Evolutionary conservation across 2,329 filamentous ascomycete genomes (phyloP).

Genomic region (Xylaria sp.): DNA sequence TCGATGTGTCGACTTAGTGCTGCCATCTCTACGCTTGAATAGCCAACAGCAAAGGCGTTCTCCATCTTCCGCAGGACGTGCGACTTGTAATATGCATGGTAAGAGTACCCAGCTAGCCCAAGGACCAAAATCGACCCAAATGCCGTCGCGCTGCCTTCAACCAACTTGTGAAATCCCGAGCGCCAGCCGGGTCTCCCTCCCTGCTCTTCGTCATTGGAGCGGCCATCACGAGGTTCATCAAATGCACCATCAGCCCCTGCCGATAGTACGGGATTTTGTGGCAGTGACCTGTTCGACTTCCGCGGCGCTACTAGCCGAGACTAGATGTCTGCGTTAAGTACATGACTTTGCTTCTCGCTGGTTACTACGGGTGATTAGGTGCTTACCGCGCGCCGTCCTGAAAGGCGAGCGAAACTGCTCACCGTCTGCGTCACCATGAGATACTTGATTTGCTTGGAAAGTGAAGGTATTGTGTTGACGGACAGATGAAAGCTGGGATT

Average conservation of each 20-base stretch:
- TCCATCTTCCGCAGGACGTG: slow-evolving; percentile 77
- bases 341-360: not conserved
- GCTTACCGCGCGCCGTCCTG: slow-evolving; percentile 31
- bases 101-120: slow-evolving; percentile 49
- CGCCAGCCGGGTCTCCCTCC: slow-evolving; percentile 10
- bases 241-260: slow-evolving; percentile 13
- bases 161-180: slow-evolving; percentile 40
- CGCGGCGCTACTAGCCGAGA: slow-evolving; percentile 15
- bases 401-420: slow-evolving; percentile 29
- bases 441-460: not conserved
- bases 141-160: slow-evolving; percentile 46
- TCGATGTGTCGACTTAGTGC: slow-evolving; percentile 51
- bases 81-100: slow-evolving; percentile 66
- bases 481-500: not conserved
- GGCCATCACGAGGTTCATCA: slow-evolving; percentile 15
- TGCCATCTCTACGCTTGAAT: slow-evolving; percentile 71
- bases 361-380: not conserved
- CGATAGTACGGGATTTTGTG: slow-evolving; percentile 4
- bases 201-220: slow-evolving; percentile 7
- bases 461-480: not conserved
- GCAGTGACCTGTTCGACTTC: slow-evolving; percentile 2
- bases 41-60: slow-evolving; percentile 74
- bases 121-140: slow-evolving; percentile 45
- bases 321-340: slow-evolving; percentile 11
- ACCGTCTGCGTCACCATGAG: slow-evolving; percentile 31